phyloP scores from a whole-genome alignment of 129 eudicot genomes.

The Calendula officinalis region DNA sequence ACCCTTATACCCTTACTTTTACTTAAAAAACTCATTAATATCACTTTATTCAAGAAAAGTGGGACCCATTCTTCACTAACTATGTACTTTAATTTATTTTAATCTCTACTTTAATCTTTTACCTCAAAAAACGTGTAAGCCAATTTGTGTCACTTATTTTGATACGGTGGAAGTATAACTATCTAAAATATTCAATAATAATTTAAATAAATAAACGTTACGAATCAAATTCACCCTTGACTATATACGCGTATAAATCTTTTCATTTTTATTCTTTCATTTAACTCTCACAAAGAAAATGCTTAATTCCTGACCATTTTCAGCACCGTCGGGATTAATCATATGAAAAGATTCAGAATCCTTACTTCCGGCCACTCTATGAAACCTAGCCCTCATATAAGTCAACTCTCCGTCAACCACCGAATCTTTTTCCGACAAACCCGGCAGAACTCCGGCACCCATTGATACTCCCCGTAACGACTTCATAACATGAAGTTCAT shows the following conservation, averaged over 20 bases:
- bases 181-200: neutral
- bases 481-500: conserved; percentile 69
- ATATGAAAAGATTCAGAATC: conserved; percentile 75
- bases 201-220: neutral
- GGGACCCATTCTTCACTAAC: too few relatives aligned
- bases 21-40: too few relatives aligned
- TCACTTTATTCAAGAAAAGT: too few relatives aligned
- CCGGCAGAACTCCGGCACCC: conserved; percentile 75
- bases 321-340: conserved; percentile 77
- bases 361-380: conserved; percentile 67
- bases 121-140: too few relatives aligned
- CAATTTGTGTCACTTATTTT: too few relatives aligned
- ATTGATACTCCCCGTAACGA: conserved; percentile 55
- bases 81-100: too few relatives aligned
- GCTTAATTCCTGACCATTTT: conserved; percentile 60
- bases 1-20: too few relatives aligned
- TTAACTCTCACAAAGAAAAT: conserved; percentile 57
- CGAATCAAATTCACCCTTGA: neutral
- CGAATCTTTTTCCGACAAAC: conserved; percentile 45
- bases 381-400: conserved; percentile 72
- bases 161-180: too few relatives aligned
- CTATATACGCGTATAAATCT: conserved; percentile 1
- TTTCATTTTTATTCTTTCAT: neutral
- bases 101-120: too few relatives aligned
- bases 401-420: conserved; percentile 58